phyloP scores from a whole-genome alignment of 768 basidiomycete genomes.

The Royoungia palumana region DNA sequence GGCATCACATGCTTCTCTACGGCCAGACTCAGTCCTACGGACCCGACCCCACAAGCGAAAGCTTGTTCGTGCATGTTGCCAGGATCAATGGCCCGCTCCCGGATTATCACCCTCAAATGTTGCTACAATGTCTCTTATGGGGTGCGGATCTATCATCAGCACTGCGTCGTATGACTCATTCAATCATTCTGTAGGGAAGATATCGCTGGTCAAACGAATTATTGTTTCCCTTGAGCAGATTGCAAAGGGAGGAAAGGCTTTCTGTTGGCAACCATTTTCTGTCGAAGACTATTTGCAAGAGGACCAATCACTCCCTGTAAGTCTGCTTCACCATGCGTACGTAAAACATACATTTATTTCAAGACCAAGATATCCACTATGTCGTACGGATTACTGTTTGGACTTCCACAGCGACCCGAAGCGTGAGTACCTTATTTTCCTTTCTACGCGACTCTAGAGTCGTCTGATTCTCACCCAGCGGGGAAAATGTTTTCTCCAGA shows the following conservation, averaged over 20 bases:
- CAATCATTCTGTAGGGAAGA: conserved; percentile 54
- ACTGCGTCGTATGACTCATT: neutral
- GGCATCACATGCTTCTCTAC: conserved; percentile 81
- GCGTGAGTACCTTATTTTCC: conserved; percentile 38
- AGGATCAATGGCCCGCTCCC: conserved; percentile 80
- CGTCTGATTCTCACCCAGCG: conserved; percentile 29
- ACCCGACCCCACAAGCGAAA: conserved; percentile 33
- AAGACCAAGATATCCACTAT: conserved; percentile 27
- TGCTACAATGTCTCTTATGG: conserved; percentile 91
- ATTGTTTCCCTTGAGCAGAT: conserved; percentile 60
- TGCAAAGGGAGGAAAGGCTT: conserved; percentile 9
- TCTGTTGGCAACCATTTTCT: conserved; percentile 49
- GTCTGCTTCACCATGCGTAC: neutral
- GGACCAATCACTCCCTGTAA: conserved; percentile 21
- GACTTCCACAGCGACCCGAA: conserved; percentile 38
- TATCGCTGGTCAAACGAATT: conserved; percentile 80
- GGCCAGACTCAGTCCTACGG: conserved; percentile 41
- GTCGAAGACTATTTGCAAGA: conserved; percentile 42
- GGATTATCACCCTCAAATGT: conserved; percentile 91
- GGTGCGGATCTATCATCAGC: conserved; percentile 45
- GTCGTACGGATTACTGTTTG: conserved; percentile 54
- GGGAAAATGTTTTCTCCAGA: conserved; percentile 57
- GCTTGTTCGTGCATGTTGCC: conserved; percentile 81
- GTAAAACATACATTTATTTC: neutral
- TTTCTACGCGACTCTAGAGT: neutral